Evolutionary conservation across 2,329 filamentous ascomycete species (phyloP).

Genomic region (Pseudogymnoascus sp.): DNA sequence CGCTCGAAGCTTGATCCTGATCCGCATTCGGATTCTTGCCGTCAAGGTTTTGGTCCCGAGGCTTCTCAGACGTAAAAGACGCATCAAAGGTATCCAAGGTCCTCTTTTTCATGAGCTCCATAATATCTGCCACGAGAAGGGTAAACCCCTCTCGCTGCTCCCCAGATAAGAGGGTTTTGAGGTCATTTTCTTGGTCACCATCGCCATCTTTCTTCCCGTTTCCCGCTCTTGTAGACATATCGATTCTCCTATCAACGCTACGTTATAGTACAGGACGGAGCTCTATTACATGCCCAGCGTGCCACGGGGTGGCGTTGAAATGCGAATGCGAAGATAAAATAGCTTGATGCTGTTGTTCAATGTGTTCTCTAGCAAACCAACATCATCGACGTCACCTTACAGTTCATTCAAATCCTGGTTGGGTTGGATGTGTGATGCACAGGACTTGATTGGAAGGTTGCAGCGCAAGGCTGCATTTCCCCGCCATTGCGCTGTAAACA

Average conservation of each 20-base stretch:
- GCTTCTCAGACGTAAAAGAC: conserved; percentile 21
- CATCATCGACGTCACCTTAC: neutral
- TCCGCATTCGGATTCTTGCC: conserved; percentile 33
- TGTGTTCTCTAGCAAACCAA: neutral
- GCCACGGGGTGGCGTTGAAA: neutral
- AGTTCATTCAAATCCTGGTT: neutral
- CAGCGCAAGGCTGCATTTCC: neutral
- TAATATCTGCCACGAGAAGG: conserved; percentile 45
- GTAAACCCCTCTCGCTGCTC: conserved; percentile 39
- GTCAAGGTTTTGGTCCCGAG: conserved; percentile 27
- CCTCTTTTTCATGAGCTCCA: conserved; percentile 49
- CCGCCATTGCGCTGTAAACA: conserved; percentile 2
- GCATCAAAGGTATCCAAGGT: conserved; percentile 46
- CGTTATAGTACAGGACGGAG: neutral
- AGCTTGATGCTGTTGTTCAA: neutral
- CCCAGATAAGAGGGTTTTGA: conserved; percentile 24
- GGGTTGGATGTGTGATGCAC: neutral
- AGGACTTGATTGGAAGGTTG: conserved; percentile 1
- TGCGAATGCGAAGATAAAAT: neutral
- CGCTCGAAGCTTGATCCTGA: conserved; percentile 19
- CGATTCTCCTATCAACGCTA: neutral
- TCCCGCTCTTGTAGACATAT: neutral
- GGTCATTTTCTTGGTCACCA: conserved; percentile 22
- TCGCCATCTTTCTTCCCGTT: neutral
- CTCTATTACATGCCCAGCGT: neutral